Percentiles rank a stretch among this genome's conserved stretches.
These are phyloP conservation scores for Xerocomellus dryophilus DNA, from an alignment of 768 basidiomycete species.

Conservation along the genomic window DNA sequence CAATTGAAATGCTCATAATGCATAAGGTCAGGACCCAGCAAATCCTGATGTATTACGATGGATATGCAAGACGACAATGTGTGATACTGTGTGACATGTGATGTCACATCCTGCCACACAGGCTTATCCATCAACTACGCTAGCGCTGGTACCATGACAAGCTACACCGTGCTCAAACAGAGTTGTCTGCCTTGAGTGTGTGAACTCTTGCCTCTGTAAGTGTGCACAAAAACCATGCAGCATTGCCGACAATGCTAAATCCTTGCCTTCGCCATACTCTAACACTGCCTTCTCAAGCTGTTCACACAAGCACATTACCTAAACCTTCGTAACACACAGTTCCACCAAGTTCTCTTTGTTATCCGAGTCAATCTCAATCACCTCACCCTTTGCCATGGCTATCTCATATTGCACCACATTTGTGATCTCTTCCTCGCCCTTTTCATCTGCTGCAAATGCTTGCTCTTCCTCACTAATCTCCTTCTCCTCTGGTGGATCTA, in stretches of 20 bases:
- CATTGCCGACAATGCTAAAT: background rate
- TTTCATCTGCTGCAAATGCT: background rate
- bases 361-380: background rate
- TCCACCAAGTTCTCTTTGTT: background rate
- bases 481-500: background rate
- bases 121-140: too few species aligned
- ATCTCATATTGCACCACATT: background rate
- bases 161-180: too few species aligned
- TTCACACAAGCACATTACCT: background rate
- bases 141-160: too few species aligned
- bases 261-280: background rate
- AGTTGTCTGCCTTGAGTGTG: background rate
- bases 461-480: background rate
- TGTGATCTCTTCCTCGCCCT: background rate
- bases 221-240: background rate
- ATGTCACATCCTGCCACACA: too few species aligned
- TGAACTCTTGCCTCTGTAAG: background rate
- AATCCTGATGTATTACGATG: too few species aligned
- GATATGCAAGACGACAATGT: background rate
- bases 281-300: background rate
- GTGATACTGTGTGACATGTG: background rate
- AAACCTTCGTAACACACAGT: background rate
- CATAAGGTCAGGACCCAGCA: too few species aligned
- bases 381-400: background rate
- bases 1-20: too few species aligned